Base-by-base conservation (phyloP, 495 filamentous ascomycete species). In the Xylaria cubensis region DNA sequence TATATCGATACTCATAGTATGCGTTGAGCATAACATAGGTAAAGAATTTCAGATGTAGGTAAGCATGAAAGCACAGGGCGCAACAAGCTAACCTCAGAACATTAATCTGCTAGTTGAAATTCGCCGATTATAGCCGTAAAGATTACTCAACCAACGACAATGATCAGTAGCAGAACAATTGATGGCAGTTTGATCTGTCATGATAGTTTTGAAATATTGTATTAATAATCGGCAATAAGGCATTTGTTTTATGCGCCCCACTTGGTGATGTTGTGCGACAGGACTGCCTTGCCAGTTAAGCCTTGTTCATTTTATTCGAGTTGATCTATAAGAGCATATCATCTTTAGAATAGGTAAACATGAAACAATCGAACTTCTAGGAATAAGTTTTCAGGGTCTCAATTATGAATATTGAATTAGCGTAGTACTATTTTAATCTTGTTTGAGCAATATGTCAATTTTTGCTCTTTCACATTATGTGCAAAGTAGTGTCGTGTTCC, bases 101-200 rank as follows among this genome's bases (percentile, higher is more conserved):
- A 9, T 53, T 21, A 29, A 4, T 46, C 21, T 24, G 21, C 51
- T 3, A 9, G 10, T 24, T 56, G 51, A 3, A 12, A 3, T 12
- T 12, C 24, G 24, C 51, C 24, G 24, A 29, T 53, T 3, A 17
- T 15, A 29, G 26, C 26, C 26, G 51, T 1, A 21, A 56, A 29
- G 5, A 17, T 4, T 1, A 1, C 4, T 15, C 12, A 15, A 17
- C 10, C 4, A 56, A 56, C 21, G 12, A 32, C 6, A 17, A 59
- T 17, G 36, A 39, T 59, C 36, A 48, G 39, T 48, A 24, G 53
- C 36, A 69, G 24, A 69, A 41, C 53, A 69, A 58, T 48, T 24
- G 67, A 21, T 39, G 48, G 53, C 53, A 61, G 53, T 59, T 17
- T 24, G 15, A 39, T 48, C 17, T 36, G 26, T 26, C 24, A 0